Evolutionary conservation across 2,329 filamentous ascomycete species (phyloP).

Genomic region (Periconia sp.): DNA sequence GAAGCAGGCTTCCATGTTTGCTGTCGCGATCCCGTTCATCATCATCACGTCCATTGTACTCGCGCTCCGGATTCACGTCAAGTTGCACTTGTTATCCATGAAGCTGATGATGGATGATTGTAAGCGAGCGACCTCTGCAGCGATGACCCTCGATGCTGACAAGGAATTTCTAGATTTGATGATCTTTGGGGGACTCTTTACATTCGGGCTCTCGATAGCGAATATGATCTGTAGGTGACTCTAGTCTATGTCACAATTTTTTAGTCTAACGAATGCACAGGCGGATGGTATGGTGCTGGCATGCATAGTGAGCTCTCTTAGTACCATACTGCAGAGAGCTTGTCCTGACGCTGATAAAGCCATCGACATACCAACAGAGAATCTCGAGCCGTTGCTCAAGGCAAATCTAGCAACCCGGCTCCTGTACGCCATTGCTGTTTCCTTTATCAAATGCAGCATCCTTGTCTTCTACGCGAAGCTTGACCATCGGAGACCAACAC

Average conservation of each 20-base stretch:
- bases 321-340: too few species aligned
- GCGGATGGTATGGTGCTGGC: conserved; percentile 8
- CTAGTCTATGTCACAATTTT: neutral
- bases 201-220: conserved; percentile 6
- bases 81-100: neutral
- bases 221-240: conserved; percentile 8
- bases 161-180: conserved; percentile 8
- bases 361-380: conserved; percentile 4
- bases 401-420: conserved; percentile 11
- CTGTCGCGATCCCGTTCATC: conserved; percentile 8
- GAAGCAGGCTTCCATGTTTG: conserved; percentile 10
- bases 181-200: conserved; percentile 2
- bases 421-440: conserved; percentile 7
- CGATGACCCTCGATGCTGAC: too few species aligned
- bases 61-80: conserved; percentile 3
- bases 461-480: conserved; percentile 10
- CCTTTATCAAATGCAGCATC: conserved; percentile 12
- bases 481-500: conserved; percentile 5
- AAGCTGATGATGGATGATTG: conserved; percentile 6
- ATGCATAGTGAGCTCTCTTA: conserved; percentile 8
- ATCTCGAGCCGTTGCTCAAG: conserved; percentile 10
- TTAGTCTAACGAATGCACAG: neutral
- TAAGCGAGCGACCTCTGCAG: too few species aligned
- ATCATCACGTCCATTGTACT: conserved; percentile 7
- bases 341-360: too few species aligned